Evolutionary conservation across 2,329 filamentous ascomycete species (phyloP).

Genomic region (Aureobasidium namibiae): DNA sequence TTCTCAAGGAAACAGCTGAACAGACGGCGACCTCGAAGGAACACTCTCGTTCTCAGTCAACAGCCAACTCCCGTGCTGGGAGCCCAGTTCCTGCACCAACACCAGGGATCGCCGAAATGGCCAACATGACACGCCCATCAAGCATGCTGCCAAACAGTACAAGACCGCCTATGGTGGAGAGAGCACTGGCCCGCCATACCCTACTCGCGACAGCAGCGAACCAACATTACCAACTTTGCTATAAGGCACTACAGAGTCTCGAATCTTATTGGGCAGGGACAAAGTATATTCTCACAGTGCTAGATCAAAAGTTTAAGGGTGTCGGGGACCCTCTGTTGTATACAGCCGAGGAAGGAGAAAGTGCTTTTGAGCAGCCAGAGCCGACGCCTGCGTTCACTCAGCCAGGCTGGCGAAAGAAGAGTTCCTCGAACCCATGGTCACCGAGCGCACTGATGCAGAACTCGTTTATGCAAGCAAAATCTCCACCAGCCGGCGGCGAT

Average conservation of each 20-base stretch:
- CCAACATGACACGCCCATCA: background rate
- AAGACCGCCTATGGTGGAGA: conserved; percentile 6
- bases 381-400: conserved; percentile 41
- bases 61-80: conserved; percentile 26
- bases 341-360: conserved; percentile 68
- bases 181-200: conserved; percentile 54
- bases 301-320: conserved; percentile 82
- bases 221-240: conserved; percentile 81
- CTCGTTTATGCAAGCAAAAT: conserved; percentile 2
- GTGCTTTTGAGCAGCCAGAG: conserved; percentile 47
- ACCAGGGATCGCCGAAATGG: background rate
- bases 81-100: conserved; percentile 32
- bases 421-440: conserved; percentile 35
- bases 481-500: background rate
- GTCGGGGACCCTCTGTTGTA: conserved; percentile 67
- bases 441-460: conserved; percentile 25
- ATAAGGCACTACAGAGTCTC: conserved; percentile 73
- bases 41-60: conserved; percentile 38
- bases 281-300: conserved; percentile 75
- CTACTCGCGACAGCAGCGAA: conserved; percentile 72
- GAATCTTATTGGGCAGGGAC: conserved; percentile 80
- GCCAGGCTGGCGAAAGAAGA: conserved; percentile 42
- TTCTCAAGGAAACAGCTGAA: conserved; percentile 71
- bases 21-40: conserved; percentile 57
- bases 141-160: background rate